Percentiles rank a stretch among this genome's conserved stretches.
Evolutionary conservation across 1,284 basidiomycete genomes (phyloP).

Genomic region (Cutaneotrichosporon cavernicola): DNA sequence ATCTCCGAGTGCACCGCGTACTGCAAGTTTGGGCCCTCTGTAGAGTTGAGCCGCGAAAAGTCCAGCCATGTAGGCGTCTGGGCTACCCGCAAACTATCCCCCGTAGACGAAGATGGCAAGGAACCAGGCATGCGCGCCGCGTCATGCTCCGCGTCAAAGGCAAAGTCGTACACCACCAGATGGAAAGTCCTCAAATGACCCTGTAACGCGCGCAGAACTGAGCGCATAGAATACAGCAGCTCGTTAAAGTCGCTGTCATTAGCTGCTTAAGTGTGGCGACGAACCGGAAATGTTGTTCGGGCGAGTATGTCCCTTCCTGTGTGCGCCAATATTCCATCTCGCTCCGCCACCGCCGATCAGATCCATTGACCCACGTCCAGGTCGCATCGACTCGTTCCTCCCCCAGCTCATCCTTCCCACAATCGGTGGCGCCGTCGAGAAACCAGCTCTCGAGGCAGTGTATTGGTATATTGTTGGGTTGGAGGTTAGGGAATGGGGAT

Average conservation of each 20-base stretch:
- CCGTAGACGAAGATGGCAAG: too few relatives aligned
- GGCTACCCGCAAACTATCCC: conserved; percentile 36
- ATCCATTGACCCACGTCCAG: conserved; percentile 52
- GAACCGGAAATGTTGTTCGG: conserved; percentile 47
- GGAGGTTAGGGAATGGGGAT: conserved; percentile 41
- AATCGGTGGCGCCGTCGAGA: conserved; percentile 41
- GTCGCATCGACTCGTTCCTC: conserved; percentile 48
- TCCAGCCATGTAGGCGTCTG: conserved; percentile 49
- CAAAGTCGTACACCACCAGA: conserved; percentile 43
- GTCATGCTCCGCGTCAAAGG: conserved; percentile 26
- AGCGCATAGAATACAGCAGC: conserved; percentile 48
- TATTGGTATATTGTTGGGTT: conserved; percentile 41
- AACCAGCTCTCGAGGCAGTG: conserved; percentile 49
- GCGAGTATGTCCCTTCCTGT: conserved; percentile 36
- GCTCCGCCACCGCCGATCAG: conserved; percentile 42
- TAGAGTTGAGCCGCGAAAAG: conserved; percentile 38
- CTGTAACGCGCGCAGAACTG: conserved; percentile 40
- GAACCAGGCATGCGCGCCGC: not conserved
- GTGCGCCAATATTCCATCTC: conserved; percentile 33
- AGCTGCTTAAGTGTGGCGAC: conserved; percentile 8
- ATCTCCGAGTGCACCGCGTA: conserved; percentile 48
- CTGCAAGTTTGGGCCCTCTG: conserved; percentile 33
- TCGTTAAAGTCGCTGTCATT: conserved; percentile 46
- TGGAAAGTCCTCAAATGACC: conserved; percentile 42
- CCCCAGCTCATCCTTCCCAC: conserved; percentile 37